phyloP scores from a whole-genome alignment of 441 rosid species.

The Aquilaria agallochum region DNA sequence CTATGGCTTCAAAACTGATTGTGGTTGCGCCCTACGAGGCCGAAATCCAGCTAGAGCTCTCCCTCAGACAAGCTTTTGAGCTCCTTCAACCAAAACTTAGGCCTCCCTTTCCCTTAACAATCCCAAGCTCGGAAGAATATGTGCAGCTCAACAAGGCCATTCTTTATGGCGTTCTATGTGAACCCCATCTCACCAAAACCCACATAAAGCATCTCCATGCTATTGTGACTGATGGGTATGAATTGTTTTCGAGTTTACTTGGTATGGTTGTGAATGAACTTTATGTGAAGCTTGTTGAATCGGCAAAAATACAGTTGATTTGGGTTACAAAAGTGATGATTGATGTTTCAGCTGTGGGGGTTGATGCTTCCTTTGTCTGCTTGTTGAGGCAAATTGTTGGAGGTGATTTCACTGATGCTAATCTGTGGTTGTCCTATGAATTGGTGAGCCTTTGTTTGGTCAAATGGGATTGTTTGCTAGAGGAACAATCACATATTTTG shows the following conservation, averaged over 20 bases:
- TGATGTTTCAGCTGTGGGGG: slow-evolving; percentile 57
- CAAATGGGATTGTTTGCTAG: slow-evolving; percentile 54
- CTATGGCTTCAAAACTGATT: slow-evolving; percentile 39
- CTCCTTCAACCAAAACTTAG: slow-evolving; percentile 34
- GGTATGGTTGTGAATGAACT: slow-evolving; percentile 41
- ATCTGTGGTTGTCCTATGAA: slow-evolving; percentile 79
- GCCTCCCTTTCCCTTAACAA: slow-evolving; percentile 56
- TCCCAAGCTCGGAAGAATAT: slow-evolving; percentile 53
- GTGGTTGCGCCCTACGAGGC: slow-evolving; percentile 32
- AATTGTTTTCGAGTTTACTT: slow-evolving; percentile 44
- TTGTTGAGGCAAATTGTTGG: slow-evolving; percentile 60
- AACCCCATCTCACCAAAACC: slow-evolving; percentile 34
- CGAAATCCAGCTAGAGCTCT: slow-evolving; percentile 44
- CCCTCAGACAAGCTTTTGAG: slow-evolving; percentile 56
- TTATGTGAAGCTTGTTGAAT: slow-evolving; percentile 51
- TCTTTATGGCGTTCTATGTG: slow-evolving; percentile 50
- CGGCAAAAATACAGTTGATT: slow-evolving; percentile 53
- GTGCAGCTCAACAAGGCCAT: slow-evolving; percentile 57
- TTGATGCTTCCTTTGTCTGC: slow-evolving; percentile 45
- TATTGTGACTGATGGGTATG: slow-evolving; percentile 71
- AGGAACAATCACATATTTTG: slow-evolving; percentile 55
- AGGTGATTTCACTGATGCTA: slow-evolving; percentile 65
- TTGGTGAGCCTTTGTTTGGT: slow-evolving; percentile 41
- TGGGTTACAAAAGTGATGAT: slow-evolving; percentile 72
- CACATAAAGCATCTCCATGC: slow-evolving; percentile 70